Conservation (phyloP, 108 stramenopile genomes). For the Nitzschia sp. region DNA sequence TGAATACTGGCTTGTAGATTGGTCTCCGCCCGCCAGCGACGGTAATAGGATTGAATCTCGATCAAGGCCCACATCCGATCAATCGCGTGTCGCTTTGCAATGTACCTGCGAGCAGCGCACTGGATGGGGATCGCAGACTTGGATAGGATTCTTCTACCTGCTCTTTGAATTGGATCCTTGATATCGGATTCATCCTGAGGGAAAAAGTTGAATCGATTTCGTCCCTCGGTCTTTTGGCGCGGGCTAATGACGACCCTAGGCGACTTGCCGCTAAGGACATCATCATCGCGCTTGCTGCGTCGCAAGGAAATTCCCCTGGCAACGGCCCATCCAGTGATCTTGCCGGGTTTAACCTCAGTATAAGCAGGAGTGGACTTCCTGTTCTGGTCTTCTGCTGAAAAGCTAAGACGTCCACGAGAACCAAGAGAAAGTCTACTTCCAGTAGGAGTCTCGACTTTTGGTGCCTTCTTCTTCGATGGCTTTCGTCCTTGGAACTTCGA, state of each 20-base stretch:
- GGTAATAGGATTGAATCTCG: slow-evolving; percentile 68
- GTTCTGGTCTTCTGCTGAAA: background rate
- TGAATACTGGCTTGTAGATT: slow-evolving; percentile 45
- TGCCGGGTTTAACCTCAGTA: slow-evolving; percentile 9
- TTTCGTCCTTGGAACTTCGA: slow-evolving; percentile 35
- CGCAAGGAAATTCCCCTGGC: slow-evolving; percentile 19
- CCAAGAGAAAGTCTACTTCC: background rate
- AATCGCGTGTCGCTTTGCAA: slow-evolving; percentile 66
- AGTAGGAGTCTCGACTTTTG: slow-evolving; percentile 6
- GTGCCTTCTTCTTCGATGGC: slow-evolving; percentile 22
- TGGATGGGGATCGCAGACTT: slow-evolving; percentile 85
- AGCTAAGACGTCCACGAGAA: background rate
- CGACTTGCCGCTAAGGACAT: slow-evolving; percentile 3
- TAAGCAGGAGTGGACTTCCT: background rate
- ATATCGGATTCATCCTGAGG: slow-evolving; percentile 44
- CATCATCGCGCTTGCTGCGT: slow-evolving; percentile 3
- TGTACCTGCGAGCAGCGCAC: slow-evolving; percentile 58
- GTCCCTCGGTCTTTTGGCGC: slow-evolving; percentile 3
- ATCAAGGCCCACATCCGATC: slow-evolving; percentile 79
- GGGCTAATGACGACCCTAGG: slow-evolving; percentile 11
- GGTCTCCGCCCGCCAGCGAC: slow-evolving; percentile 76
- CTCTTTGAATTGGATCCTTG: slow-evolving; percentile 82
- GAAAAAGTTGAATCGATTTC: slow-evolving; percentile 36
- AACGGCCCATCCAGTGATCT: slow-evolving; percentile 22
- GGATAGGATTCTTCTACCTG: slow-evolving; percentile 67